Percentiles rank a stretch among this genome's conserved stretches.
phyloP scores from a whole-genome alignment of 2,329 filamentous ascomycete genomes.

The Penicillium glabrum region DNA sequence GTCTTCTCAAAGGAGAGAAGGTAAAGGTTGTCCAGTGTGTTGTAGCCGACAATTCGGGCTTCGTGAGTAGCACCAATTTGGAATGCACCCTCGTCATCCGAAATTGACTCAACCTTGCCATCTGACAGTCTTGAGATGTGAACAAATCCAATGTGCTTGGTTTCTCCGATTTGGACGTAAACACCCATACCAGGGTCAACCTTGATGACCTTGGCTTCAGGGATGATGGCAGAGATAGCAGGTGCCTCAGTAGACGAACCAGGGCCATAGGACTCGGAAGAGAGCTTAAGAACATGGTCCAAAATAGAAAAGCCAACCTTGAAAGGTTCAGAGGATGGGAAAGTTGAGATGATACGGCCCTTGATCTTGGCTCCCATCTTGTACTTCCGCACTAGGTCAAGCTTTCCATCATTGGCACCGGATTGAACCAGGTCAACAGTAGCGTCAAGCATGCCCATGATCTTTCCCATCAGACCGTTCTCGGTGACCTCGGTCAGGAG shows the following conservation, averaged over 20 bases:
- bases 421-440: slow-evolving; percentile 91
- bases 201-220: slow-evolving; percentile 74
- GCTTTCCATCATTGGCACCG: slow-evolving; percentile 67
- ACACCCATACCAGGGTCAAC: slow-evolving; percentile 80
- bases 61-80: slow-evolving; percentile 76
- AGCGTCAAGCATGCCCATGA: slow-evolving; percentile 87
- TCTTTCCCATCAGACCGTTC: slow-evolving; percentile 80
- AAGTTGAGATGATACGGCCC: slow-evolving; percentile 83
- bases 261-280: slow-evolving; percentile 30
- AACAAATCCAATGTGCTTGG: slow-evolving; percentile 75
- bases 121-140: slow-evolving; percentile 94
- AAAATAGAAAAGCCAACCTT: slow-evolving; percentile 87
- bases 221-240: slow-evolving; percentile 66
- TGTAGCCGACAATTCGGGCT: slow-evolving; percentile 83
- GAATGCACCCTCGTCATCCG: slow-evolving; percentile 73
- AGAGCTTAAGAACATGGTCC: slow-evolving; percentile 75
- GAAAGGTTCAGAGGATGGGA: slow-evolving; percentile 72
- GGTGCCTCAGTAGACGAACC: slow-evolving; percentile 48
- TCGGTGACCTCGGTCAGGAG: slow-evolving; percentile 73
- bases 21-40: slow-evolving; percentile 80
- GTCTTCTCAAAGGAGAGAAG: slow-evolving; percentile 80
- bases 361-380: slow-evolving; percentile 82
- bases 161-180: slow-evolving; percentile 70
- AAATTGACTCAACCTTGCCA: slow-evolving; percentile 80
- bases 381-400: slow-evolving; percentile 73